Evolutionary conservation across 345 rosid genomes (phyloP), one percentile per base, ranked within the genome.

Genomic region (Pistacia atlantica): DNA sequence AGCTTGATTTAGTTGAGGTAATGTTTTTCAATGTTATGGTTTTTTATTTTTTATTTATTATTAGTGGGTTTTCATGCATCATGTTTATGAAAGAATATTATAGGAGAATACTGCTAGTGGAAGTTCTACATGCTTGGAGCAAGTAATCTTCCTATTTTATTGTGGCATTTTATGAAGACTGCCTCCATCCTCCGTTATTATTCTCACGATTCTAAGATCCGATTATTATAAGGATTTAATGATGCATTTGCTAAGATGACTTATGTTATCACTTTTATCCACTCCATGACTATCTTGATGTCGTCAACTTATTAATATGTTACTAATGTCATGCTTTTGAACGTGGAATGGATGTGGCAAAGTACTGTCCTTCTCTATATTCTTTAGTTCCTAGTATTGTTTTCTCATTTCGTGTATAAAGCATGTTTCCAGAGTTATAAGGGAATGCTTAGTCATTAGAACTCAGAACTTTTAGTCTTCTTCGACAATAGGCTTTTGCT

Each of bases 1-100:
- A 83, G 38, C 83, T 85, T 65, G 95, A 91, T 82, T 80, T 91
- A 64, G 93, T 91, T 55, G 89, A 86, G 90, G 95, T 91, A 79
- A 73, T n/a, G 0, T 31, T 46, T 25, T 51, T 46, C 17, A 11
- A 17, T 66, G 55, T 20, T 37, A 2, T 74, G 6, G 49, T 54
- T 18, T 31, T 31, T 31, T 31, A 31, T 31, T 31, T 31, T 31
- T 60, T 14, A 25, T 73, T 48, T 31, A 17, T 38, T 71, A 8
- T 58, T 14, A 42, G 38, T 48, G 28, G 54, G 55, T 38, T 18
- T 61, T 73, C 60, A 11, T 25, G 56, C 49, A 18, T 49, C 20
- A 11, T 28, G 59, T 22, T 61, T 60, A 31, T 16, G 1, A 1
- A 4, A 71, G 13, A 25, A 72, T 28, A 31, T 63, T 28, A 13